phyloP scores from a whole-genome alignment of 306 rosid genomes.

The Luffa aegyptiaca region DNA sequence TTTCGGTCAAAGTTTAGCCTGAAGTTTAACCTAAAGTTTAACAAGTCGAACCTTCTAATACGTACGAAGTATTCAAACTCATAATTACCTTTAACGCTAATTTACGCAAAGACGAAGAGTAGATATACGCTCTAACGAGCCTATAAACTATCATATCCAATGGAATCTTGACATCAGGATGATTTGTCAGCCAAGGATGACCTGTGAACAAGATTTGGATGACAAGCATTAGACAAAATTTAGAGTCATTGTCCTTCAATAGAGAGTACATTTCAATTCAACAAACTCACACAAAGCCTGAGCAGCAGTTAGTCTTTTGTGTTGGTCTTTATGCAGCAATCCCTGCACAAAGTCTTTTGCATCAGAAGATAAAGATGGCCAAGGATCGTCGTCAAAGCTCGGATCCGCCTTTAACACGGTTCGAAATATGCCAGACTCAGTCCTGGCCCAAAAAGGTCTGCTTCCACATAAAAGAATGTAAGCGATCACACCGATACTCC shows the following conservation, averaged over 20 bases:
- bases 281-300: constrained; percentile 59
- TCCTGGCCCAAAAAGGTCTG: constrained; percentile 74
- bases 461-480: constrained; percentile 81
- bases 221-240: background rate
- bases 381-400: constrained; percentile 70
- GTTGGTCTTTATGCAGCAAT: constrained; percentile 61
- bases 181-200: constrained; percentile 68
- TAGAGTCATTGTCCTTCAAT: background rate
- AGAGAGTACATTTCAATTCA: background rate
- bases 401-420: constrained; percentile 78
- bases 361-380: constrained; percentile 71
- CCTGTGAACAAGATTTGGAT: constrained; percentile 28
- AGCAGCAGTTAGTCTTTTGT: constrained; percentile 66
- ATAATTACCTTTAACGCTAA: constrained; percentile 48
- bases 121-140: constrained; percentile 53
- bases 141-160: constrained; percentile 58
- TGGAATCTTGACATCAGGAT: constrained; percentile 44
- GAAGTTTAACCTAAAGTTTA: no score
- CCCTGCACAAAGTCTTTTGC: constrained; percentile 70
- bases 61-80: no score
- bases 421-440: constrained; percentile 70
- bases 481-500: constrained; percentile 84
- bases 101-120: constrained; percentile 65
- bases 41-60: no score
- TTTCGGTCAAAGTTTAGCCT: no score